Percentiles rank a stretch among this genome's conserved stretches.
Conservation (phyloP, 768 basidiomycete genomes). For the Sporobolomyces phaffii region DNA sequence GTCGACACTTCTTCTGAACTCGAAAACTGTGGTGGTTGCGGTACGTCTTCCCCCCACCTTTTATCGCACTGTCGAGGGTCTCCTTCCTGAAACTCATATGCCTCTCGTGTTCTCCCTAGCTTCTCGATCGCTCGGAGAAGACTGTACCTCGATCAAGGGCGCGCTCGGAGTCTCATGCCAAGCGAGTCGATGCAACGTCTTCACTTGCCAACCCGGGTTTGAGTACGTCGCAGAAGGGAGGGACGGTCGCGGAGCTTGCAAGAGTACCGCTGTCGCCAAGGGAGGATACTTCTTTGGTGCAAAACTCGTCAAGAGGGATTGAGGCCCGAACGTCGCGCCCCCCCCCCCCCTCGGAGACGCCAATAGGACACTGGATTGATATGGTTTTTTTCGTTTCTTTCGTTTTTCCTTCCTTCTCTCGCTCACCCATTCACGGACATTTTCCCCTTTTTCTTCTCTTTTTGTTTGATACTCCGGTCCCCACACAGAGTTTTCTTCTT, state of each 20-base stretch:
- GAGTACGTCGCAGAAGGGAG: slow-evolving; percentile 6
- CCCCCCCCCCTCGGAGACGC: too few relatives aligned
- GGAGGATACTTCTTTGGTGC: not conserved
- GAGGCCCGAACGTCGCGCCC: too few relatives aligned
- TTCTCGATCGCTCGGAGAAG: slow-evolving; percentile 47
- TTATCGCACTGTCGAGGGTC: slow-evolving; percentile 20
- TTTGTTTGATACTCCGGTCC: too few relatives aligned
- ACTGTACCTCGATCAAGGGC: slow-evolving; percentile 52
- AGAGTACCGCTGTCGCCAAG: not conserved
- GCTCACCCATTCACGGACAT: too few relatives aligned
- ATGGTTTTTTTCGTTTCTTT: not conserved
- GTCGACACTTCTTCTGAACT: slow-evolving; percentile 19
- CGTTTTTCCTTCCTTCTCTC: not conserved
- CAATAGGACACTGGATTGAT: too few relatives aligned
- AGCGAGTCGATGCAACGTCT: slow-evolving; percentile 48
- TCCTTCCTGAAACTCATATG: not conserved
- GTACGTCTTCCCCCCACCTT: slow-evolving; percentile 33
- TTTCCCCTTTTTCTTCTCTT: too few relatives aligned
- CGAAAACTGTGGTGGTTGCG: slow-evolving; percentile 34
- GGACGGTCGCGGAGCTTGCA: slow-evolving; percentile 3
- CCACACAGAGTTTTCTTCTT: not conserved
- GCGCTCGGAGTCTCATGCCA: slow-evolving; percentile 49
- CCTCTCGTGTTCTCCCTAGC: not conserved
- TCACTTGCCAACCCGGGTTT: slow-evolving; percentile 44
- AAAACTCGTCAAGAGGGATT: not conserved